phyloP scores from a whole-genome alignment of 306 rosid genomes.

The Citrullus colocynthis region DNA sequence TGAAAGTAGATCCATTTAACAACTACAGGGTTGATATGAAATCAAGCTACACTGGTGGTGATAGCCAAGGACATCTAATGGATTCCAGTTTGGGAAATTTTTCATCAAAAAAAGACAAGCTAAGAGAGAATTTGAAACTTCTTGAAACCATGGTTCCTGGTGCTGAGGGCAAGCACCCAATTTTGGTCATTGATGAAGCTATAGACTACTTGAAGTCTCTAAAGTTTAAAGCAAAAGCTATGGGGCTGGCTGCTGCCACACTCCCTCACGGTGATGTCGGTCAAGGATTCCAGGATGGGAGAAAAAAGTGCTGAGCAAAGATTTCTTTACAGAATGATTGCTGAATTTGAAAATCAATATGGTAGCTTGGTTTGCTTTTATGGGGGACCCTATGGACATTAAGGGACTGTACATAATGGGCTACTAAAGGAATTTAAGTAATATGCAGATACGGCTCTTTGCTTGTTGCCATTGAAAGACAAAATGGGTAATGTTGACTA shows the following conservation, averaged over 20 bases:
- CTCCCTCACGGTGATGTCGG: constrained; percentile 19
- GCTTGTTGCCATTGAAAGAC: constrained; percentile 23
- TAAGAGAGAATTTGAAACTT: constrained; percentile 47
- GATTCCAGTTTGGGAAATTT: constrained; percentile 24
- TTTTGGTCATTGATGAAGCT: constrained; percentile 68
- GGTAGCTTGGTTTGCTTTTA: constrained; percentile 19
- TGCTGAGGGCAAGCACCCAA: constrained; percentile 48
- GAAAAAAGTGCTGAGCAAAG: neutral
- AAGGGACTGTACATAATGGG: constrained; percentile 27
- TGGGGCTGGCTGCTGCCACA: constrained; percentile 20
- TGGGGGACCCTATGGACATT: constrained; percentile 20
- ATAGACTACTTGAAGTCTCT: constrained; percentile 55
- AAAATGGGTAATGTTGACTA: constrained; percentile 37
- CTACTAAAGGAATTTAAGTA: constrained; percentile 31
- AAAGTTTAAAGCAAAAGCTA: constrained; percentile 55
- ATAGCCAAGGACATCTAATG: constrained; percentile 16
- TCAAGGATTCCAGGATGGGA: constrained; percentile 16
- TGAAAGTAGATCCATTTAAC: constrained; percentile 2
- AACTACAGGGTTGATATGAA: constrained; percentile 37
- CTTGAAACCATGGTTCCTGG: constrained; percentile 73
- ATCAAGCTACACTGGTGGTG: constrained; percentile 45
- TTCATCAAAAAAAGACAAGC: constrained; percentile 49
- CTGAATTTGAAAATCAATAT: constrained; percentile 25
- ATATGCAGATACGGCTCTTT: constrained; percentile 21
- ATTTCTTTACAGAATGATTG: constrained; percentile 24